These are phyloP conservation scores for Ormosia emarginata DNA, from an alignment of 306 rosid species.

Conservation along the genomic window DNA sequence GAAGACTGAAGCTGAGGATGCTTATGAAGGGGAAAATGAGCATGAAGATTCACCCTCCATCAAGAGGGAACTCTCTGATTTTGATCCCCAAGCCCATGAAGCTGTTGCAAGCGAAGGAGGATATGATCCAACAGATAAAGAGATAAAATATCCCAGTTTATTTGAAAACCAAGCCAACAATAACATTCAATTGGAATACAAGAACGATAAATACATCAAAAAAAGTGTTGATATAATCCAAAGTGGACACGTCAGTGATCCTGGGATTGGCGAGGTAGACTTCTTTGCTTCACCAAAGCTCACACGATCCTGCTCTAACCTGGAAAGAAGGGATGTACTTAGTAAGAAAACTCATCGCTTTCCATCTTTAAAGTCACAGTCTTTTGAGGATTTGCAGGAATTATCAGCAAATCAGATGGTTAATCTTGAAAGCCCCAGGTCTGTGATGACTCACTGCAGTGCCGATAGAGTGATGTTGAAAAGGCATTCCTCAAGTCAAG, in stretches of 20 bases:
- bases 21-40: conserved; percentile 87
- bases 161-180: conserved; percentile 22
- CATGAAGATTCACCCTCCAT: conserved; percentile 53
- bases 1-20: conserved; percentile 49
- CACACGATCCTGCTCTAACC: conserved; percentile 80
- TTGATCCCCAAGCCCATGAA: conserved; percentile 53
- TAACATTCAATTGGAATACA: conserved; percentile 36
- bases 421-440: conserved; percentile 61
- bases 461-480: conserved; percentile 89
- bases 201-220: conserved; percentile 13
- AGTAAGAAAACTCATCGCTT: conserved; percentile 43
- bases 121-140: conserved; percentile 28
- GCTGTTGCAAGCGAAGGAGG: conserved; percentile 34
- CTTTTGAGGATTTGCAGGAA: conserved; percentile 60
- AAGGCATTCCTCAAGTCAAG: conserved; percentile 90
- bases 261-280: conserved; percentile 59
- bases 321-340: conserved; percentile 62
- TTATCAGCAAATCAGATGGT: conserved; percentile 46
- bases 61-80: conserved; percentile 49
- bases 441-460: conserved; percentile 59
- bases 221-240: conserved; percentile 36
- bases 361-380: conserved; percentile 40
- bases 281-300: conserved; percentile 69
- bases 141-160: conserved; percentile 19
- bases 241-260: conserved; percentile 88